These are phyloP conservation scores for Chrysoporthe puriensis DNA, from an alignment of 2,329 filamentous ascomycete genomes.

Conservation along the genomic window DNA sequence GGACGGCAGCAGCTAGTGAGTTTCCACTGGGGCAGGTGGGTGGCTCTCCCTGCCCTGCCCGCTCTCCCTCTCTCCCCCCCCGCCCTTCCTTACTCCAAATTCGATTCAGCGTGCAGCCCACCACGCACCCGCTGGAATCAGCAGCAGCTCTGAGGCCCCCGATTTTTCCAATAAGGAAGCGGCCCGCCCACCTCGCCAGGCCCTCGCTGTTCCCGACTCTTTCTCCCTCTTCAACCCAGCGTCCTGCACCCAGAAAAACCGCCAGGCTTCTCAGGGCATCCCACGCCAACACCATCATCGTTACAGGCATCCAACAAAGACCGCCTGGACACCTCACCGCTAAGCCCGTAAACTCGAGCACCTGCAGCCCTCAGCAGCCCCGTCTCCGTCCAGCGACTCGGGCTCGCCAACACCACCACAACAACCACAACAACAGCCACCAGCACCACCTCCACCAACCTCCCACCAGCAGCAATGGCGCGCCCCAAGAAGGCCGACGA, in stretches of 20 bases:
- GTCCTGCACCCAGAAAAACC: constrained; percentile 5
- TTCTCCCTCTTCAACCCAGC: constrained; percentile 14
- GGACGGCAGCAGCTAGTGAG: background rate
- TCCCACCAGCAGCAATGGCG: constrained; percentile 38
- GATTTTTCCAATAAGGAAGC: constrained; percentile 13
- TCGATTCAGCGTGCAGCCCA: constrained; percentile 13
- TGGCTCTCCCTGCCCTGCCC: background rate
- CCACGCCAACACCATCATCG: constrained; percentile 16
- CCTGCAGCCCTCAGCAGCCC: background rate
- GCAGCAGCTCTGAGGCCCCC: constrained; percentile 13
- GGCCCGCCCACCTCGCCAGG: constrained; percentile 10
- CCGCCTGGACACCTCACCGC: constrained; percentile 14
- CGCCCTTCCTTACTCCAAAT: constrained; percentile 1
- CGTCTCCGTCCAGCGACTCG: background rate
- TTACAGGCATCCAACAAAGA: constrained; percentile 11
- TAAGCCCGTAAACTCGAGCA: background rate
- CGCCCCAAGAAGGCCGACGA: constrained; percentile 44
- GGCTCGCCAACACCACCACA: constrained; percentile 1
- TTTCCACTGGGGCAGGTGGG: constrained; percentile 3
- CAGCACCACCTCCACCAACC: background rate
- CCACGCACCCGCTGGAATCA: constrained; percentile 5
- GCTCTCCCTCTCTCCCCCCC: background rate
- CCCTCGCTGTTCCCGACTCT: constrained; percentile 16
- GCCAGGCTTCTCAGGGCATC: constrained; percentile 13
- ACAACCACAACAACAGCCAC: background rate